Evolutionary conservation across 2,329 filamentous ascomycete species (phyloP).

Genomic region (Fusarium hostae): DNA sequence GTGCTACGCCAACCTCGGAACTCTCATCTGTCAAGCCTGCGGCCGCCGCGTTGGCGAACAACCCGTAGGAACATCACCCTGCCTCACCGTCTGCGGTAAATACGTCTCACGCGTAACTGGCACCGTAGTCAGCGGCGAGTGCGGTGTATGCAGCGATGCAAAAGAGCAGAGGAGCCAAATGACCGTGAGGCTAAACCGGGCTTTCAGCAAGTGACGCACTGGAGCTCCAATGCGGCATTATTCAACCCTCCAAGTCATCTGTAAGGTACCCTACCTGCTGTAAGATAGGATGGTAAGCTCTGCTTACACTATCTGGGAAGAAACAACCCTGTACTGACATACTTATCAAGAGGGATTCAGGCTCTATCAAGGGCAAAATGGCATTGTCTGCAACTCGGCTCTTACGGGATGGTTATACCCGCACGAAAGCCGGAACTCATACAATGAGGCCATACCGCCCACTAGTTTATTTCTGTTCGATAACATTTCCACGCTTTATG

Average conservation of each 20-base stretch:
- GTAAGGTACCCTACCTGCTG: slow-evolving; percentile 12
- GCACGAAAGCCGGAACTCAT: background rate
- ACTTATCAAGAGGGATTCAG: slow-evolving; percentile 1
- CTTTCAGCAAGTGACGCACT: slow-evolving; percentile 37
- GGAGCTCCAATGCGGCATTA: slow-evolving; percentile 10
- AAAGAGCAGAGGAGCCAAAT: slow-evolving; percentile 37
- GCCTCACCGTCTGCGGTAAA: slow-evolving; percentile 42
- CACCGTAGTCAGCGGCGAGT: slow-evolving; percentile 40
- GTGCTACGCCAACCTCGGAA: slow-evolving; percentile 43
- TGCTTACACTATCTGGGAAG: slow-evolving; percentile 13
- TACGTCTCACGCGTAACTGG: slow-evolving; percentile 43
- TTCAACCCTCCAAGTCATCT: background rate
- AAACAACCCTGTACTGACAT: slow-evolving; percentile 9
- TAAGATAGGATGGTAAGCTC: slow-evolving; percentile 10
- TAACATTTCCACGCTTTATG: slow-evolving; percentile 24
- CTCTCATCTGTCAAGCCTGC: slow-evolving; percentile 39
- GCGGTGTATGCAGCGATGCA: slow-evolving; percentile 39
- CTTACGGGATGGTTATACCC: background rate
- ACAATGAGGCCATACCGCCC: background rate
- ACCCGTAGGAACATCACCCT: slow-evolving; percentile 39
- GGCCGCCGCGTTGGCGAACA: slow-evolving; percentile 41
- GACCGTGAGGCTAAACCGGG: slow-evolving; percentile 37
- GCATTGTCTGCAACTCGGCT: slow-evolving; percentile 1
- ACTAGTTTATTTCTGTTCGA: background rate
- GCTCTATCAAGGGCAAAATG: slow-evolving; percentile 3